A percentile compares a stretch with the other conserved stretches of the same genome.
phyloP scores from a whole-genome alignment of 2,329 filamentous ascomycete genomes.

The Tolypocladium paradoxum region DNA sequence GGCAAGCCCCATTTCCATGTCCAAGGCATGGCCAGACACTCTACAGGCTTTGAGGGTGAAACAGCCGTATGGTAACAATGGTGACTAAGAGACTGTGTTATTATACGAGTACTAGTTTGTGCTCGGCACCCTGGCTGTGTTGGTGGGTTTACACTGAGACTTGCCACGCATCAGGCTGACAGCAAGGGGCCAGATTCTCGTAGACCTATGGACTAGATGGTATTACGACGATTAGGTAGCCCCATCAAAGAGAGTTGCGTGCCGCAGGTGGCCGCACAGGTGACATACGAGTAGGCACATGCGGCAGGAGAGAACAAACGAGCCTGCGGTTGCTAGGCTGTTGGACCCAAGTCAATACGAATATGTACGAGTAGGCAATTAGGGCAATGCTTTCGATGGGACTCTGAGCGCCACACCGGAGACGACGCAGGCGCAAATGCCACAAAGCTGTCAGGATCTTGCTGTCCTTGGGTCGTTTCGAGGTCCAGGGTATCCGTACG shows the following conservation, averaged over 20 bases:
- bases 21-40: neutral
- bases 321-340: neutral
- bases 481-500: neutral
- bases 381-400: neutral
- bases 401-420: neutral
- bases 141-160: neutral
- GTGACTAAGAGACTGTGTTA: neutral
- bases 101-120: neutral
- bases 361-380: too few relatives aligned
- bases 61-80: neutral
- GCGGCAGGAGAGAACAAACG: neutral
- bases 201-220: neutral
- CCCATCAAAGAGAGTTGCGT: neutral
- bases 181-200: neutral
- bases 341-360: neutral
- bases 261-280: too few relatives aligned
- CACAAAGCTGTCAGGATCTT: neutral
- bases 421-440: neutral
- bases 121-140: neutral
- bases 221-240: neutral
- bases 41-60: neutral
- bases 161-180: neutral
- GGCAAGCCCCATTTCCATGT: neutral
- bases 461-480: neutral
- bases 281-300: too few relatives aligned